Evolutionary conservation across 192 early-diverging fungal genomes (phyloP), one percentile per base, ranked within the genome.

Genomic region (Ambispora gerdemannii): DNA sequence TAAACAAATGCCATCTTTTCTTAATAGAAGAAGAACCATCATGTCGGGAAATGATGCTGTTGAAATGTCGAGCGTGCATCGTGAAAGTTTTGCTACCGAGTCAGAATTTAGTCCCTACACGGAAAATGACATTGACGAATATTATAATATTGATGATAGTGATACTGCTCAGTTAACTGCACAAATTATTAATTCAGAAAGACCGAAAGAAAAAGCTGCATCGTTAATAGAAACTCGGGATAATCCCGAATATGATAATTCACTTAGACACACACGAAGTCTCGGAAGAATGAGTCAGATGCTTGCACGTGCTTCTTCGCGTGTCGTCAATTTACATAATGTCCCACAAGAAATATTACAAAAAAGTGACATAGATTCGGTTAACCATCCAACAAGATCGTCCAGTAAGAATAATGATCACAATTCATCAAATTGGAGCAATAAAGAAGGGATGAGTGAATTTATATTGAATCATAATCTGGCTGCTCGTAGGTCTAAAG

Each of bases 251-350:
- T 30, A 22, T 47, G 27, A 19, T 11, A 28, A 24, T 35, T 24
- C 34, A 33, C 32, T 51, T 24, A 50, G 20, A 33, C 66, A 52
- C 20, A 52, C 50, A 6, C 50, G 35, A 35, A 67, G 50, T 22
- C 25, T 67, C 25, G 19, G 31, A 24, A 50, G 66, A 32, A 52
- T 67, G 50, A 67, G 66, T 53, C 49, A 52, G 1, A 67, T 67
- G 50, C 50, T 67, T 22, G 50, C 66, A 32, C 50, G 66, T 15
- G 66, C 51, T 32, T 67, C 66, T 31, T 52, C 66, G 20, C 66
- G 66, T 24, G 66, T 67, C 49, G 66, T 67, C 22, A 67, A 67
- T 34, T 15, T 67, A 38, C 11, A 35, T 30, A 67, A 67, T 67
- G 50, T 30, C 3, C 30, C 66, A 11, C 47, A 24, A 1, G 66